phyloP scores from a whole-genome alignment of 73 alveolate species.

The Uronychia setigera region DNA sequence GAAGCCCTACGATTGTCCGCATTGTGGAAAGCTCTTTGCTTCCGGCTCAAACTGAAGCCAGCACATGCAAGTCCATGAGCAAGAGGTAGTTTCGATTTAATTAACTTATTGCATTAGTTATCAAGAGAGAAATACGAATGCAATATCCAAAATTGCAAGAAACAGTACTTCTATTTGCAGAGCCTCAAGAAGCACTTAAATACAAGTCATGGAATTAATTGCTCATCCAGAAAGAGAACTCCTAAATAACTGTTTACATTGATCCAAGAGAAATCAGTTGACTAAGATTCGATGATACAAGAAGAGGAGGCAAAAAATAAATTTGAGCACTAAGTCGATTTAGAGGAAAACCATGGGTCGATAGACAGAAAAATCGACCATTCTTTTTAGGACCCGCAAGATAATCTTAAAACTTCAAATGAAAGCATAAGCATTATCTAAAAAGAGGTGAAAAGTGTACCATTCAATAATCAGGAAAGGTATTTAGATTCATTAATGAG shows the following conservation, averaged over 20 bases:
- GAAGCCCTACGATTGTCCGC: slow-evolving; percentile 81
- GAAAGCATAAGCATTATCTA: no score
- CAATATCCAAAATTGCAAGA: not conserved
- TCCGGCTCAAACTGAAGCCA: slow-evolving; percentile 46
- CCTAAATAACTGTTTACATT: no score
- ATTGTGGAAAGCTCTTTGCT: slow-evolving; percentile 42
- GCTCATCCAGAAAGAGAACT: no score
- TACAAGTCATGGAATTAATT: not conserved
- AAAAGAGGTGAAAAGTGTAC: no score
- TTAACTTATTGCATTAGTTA: not conserved
- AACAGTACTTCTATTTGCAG: not conserved
- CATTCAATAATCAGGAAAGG: not conserved
- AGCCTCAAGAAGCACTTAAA: not conserved
- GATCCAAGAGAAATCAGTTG: no score
- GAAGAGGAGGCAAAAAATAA: no score
- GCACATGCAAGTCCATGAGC: slow-evolving; percentile 38
- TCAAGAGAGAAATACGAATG: not conserved
- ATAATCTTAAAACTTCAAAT: no score
- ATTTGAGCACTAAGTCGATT: no score
- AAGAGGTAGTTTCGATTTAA: slow-evolving; percentile 1
- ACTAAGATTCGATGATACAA: no score
- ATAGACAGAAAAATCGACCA: no score
- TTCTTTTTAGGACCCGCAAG: no score
- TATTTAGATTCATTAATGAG: not conserved
- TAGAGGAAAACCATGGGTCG: no score